Percentiles rank a stretch among this genome's conserved stretches.
Conservation (phyloP, 2,329 filamentous ascomycete species). For the Pestalotiopsis sp. region DNA sequence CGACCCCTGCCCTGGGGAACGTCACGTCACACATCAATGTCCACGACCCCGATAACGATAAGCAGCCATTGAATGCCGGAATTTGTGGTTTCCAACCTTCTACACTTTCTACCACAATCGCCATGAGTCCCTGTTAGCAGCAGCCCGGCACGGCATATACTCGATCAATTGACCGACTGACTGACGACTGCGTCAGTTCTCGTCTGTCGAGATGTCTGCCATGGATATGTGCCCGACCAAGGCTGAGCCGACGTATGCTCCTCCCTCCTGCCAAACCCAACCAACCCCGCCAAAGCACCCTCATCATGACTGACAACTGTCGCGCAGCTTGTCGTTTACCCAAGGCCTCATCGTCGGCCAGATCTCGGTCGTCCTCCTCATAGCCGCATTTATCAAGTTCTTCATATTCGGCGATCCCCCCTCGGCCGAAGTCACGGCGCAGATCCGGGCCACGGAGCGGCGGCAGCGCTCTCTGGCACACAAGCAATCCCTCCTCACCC, state of each 20-base stretch:
- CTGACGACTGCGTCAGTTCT: background rate
- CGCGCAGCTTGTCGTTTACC: constrained; percentile 78
- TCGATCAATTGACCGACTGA: background rate
- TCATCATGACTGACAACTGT: constrained; percentile 17
- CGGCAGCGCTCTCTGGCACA: constrained; percentile 76
- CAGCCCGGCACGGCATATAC: background rate
- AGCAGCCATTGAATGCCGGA: background rate
- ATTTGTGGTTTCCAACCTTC: background rate
- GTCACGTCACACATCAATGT: background rate
- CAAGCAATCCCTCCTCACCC: constrained; percentile 71
- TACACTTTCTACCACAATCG: background rate
- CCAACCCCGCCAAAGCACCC: constrained; percentile 9
- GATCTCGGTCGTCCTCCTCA: constrained; percentile 85
- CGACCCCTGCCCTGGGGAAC: background rate
- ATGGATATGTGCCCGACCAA: constrained; percentile 35
- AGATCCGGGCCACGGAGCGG: constrained; percentile 74
- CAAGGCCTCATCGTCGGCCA: constrained; percentile 93
- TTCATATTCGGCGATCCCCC: constrained; percentile 98
- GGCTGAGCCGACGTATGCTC: constrained; percentile 35
- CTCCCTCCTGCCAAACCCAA: constrained; percentile 8
- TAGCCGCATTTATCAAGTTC: constrained; percentile 98
- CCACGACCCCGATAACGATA: background rate
- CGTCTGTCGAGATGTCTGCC: constrained; percentile 23
- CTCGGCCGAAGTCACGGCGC: constrained; percentile 78
- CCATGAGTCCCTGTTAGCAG: background rate